Evolutionary conservation across 495 filamentous ascomycete genomes (phyloP), one percentile per base, ranked within the genome.

Genomic region (Thozetella sp.): DNA sequence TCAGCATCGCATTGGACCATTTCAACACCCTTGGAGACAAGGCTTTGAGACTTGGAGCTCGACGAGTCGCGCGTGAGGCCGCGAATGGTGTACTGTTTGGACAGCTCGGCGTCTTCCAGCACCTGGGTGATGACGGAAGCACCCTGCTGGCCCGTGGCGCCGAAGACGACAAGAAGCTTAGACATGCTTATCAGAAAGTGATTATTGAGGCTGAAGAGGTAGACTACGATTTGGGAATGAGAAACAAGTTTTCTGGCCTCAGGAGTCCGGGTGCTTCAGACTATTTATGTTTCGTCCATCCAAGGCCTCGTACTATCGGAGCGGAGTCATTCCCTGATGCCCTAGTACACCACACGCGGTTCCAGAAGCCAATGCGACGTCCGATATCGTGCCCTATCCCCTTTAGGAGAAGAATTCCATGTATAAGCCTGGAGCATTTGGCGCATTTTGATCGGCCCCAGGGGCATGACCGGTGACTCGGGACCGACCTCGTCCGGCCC

Each of bases 91-190:
- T 76, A 90, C 45, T 71, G 60, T 3, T 76, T 63, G 12, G 76
- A 80, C 19, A 84, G 72, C 22, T 70, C 63, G 0, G 86, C 64
- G 64, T 86, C 75, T 12, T 68, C 60, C 2, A 87, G 75, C 20
- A 89, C 71, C 22, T 63, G 57, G 60, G 77, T 71, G 60, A 88
- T 70, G 43, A 90, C 77, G 2, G 84, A 86, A 27, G 80, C 72
- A 30, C 87, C 88, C 66, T 89, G 87, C 15, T 77, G 75, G 65
- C 88, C 86, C 19, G 88, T 89, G 11, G 84, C 82, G 12, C 86
- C 86, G 60, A 88, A 86, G 26, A 90, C 76, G 27, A 80, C 80
- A 63, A 89, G 71, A 56, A 63, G 50, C 11, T 58, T 58, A 24
- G 60, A 30, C 30, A 37, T 37, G 6, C 15, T 37, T 6, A 37